Percentiles rank a stretch among this genome's conserved stretches.
Conservation (phyloP, 2,329 filamentous ascomycete species). For the Dothistroma septosporum region DNA sequence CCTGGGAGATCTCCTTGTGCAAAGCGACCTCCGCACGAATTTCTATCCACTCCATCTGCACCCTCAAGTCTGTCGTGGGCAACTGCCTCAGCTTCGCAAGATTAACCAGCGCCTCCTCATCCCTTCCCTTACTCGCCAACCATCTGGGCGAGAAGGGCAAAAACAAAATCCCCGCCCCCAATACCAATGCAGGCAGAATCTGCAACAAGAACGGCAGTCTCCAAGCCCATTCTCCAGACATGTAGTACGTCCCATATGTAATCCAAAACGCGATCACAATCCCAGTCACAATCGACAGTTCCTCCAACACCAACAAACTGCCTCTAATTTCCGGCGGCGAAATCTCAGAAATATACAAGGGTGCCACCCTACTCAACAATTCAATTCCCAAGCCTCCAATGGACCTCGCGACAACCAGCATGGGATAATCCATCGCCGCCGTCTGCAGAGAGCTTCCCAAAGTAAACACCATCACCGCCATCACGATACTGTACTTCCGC, state of each 20-base stretch:
- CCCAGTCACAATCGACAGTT: constrained; percentile 46
- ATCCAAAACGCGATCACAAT: constrained; percentile 54
- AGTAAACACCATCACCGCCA: constrained; percentile 41
- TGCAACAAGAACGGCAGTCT: constrained; percentile 48
- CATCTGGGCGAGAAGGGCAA: constrained; percentile 36
- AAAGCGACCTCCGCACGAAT: constrained; percentile 54
- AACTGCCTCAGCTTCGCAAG: constrained; percentile 37
- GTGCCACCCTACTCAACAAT: constrained; percentile 35
- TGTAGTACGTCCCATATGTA: constrained; percentile 51
- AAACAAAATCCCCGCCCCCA: constrained; percentile 33
- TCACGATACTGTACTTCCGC: constrained; percentile 42
- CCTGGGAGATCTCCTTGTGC: constrained; percentile 43
- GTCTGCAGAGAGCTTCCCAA: constrained; percentile 44
- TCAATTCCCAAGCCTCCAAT: constrained; percentile 34
- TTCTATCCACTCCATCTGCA: constrained; percentile 51
- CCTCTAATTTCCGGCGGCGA: constrained; percentile 55
- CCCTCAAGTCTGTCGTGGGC: constrained; percentile 46
- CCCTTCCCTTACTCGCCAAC: constrained; percentile 31
- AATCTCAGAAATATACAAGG: constrained; percentile 75
- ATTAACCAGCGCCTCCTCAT: constrained; percentile 30
- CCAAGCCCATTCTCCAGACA: constrained; percentile 46
- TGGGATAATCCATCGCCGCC: constrained; percentile 27
- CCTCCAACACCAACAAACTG: constrained; percentile 46
- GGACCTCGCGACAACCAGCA: constrained; percentile 32
- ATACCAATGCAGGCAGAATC: constrained; percentile 35